Base-by-base conservation (phyloP, 202 grass and related monocot species). In the Hordeum pubiflorum region DNA sequence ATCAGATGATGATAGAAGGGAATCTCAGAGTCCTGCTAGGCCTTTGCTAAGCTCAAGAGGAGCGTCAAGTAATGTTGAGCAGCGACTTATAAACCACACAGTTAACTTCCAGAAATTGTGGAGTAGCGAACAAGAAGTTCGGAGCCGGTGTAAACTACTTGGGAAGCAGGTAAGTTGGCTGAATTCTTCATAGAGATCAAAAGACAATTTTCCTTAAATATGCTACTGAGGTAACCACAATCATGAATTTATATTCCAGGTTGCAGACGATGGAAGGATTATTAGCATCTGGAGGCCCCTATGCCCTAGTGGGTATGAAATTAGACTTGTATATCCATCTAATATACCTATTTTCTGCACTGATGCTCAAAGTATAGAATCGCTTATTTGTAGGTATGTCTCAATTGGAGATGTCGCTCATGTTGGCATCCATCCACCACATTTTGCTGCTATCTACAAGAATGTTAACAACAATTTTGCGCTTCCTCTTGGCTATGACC, bases 31-130 rank as follows among this genome's bases (percentile, higher is more conserved):
- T 81, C 52, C 85, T 58, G 79, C 72, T 82, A 90, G 80, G 72
- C 84, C 95, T 91, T 91, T 97, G 54, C 61, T 97, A 80, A 94
- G 88, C 81, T 76, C 76, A 48, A 88, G 91, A 87, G 86, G 95
- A 89, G 82, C 84, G 23, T 87, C 86, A 75, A 89, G 82, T 76
- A 78, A 86, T 89, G 78, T 77, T 50, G 89, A 97, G 24, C 77
- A 70, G 68, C 82, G 84, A 78, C 72, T 89, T 63, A 62, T 88
- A 76, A 93, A 86, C 55, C 82, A 93, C 57, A 87, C 57, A 41
- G 82, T 97, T 58, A 93, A 93, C 70, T 97, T 97, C 80, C 80
- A 64, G 74, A 94, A 93, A 86, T 89, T 94, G 38, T 97, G 95
- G 95, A 97, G 92, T 77, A 97, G 92, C 69, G 95, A 97, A 86